Percentiles rank a stretch among this genome's conserved stretches.
phyloP scores from a whole-genome alignment of 2,329 filamentous ascomycete genomes.

The Verticillium nubilum region DNA sequence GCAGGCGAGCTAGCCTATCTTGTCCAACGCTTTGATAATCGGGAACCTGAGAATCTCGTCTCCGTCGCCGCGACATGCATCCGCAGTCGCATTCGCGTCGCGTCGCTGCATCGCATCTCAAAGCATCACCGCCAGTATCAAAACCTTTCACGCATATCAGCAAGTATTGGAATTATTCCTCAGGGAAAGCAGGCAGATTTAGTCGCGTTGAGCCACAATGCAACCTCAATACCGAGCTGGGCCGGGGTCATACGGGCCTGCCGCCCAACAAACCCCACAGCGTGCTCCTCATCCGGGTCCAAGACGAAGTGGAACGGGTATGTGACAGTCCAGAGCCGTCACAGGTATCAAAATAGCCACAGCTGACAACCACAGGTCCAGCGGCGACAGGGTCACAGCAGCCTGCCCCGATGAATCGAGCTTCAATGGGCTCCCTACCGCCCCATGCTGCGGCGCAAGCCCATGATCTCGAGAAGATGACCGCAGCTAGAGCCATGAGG shows the following conservation, averaged over 20 bases:
- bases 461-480: slow-evolving; percentile 46
- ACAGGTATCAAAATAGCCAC: background rate
- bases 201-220: slow-evolving; percentile 30
- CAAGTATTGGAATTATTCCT: background rate
- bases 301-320: slow-evolving; percentile 50
- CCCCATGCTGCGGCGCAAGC: slow-evolving; percentile 33
- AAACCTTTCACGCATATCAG: background rate
- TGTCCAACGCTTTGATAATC: no score
- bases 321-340: slow-evolving; percentile 25
- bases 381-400: background rate
- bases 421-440: background rate
- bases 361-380: background rate
- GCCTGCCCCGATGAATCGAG: background rate
- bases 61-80: no score
- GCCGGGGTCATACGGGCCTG: slow-evolving; percentile 22
- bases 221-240: slow-evolving; percentile 42
- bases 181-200: background rate
- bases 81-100: no score
- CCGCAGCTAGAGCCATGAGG: slow-evolving; percentile 34
- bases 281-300: slow-evolving; percentile 42
- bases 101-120: no score
- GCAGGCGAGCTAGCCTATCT: no score
- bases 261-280: slow-evolving; percentile 39
- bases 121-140: background rate
- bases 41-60: no score